Evolutionary conservation across 495 filamentous ascomycete genomes (phyloP).

Genomic region (Geoglossum glabrum): DNA sequence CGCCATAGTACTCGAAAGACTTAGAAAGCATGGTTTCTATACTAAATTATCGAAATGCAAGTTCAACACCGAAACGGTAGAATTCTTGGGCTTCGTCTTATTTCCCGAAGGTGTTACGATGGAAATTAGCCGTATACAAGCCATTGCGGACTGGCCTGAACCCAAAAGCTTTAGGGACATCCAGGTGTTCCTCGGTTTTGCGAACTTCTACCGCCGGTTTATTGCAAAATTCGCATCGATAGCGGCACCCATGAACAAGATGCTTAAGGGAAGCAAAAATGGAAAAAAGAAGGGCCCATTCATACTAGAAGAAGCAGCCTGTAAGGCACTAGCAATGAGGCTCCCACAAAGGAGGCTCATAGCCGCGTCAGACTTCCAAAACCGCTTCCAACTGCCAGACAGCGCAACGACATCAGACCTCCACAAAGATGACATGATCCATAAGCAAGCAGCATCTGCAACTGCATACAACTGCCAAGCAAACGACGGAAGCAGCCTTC

Average conservation of each 20-base stretch:
- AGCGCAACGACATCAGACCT: no score
- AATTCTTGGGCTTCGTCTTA: constrained; percentile 3
- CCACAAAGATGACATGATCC: no score
- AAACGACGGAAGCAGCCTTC: no score
- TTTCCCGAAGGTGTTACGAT: background rate
- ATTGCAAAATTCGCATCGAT: constrained; percentile 6
- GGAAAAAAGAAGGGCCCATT: background rate
- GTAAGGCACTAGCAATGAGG: no score
- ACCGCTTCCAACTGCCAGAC: no score
- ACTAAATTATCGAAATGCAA: constrained; percentile 1
- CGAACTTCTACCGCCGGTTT: constrained; percentile 13
- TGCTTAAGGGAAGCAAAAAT: background rate
- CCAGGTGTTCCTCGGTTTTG: constrained; percentile 12
- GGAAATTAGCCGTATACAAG: background rate
- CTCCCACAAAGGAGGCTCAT: no score
- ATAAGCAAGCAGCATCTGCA: no score
- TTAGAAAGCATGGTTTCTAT: constrained; percentile 4
- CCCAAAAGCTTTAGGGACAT: background rate
- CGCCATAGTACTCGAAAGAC: background rate
- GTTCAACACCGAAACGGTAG: background rate
- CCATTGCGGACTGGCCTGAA: constrained; percentile 2
- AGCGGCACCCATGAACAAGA: constrained; percentile 4
- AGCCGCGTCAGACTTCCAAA: no score
- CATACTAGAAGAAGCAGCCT: background rate
- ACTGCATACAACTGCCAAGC: no score